Base-by-base conservation (phyloP, 306 rosid species). In the Acmispon strigosus region DNA sequence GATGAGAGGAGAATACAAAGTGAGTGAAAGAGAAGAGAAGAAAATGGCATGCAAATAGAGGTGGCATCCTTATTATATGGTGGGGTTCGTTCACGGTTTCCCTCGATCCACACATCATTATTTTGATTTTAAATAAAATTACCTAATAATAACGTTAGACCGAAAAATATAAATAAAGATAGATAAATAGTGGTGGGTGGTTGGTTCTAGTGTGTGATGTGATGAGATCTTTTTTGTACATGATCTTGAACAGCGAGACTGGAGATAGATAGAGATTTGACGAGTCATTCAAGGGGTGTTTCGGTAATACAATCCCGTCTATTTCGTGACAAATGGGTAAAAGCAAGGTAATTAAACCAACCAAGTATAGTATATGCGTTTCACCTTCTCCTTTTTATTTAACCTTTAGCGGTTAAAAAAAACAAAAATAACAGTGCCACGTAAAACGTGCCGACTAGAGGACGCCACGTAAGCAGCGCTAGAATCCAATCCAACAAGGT, bases 11-110 rank as follows among this genome's bases (percentile, higher is more conserved):
- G n/a, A 77, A 64, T 74, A 82, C 66, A 4, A 44, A 37, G 52
- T 9, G 44, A 66, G 17, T 13, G 45, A 32, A 6, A 29, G 7
- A 18, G 14, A 14, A 41, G 29, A 24, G 53, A 75, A 75, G 75
- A 43, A 51, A 78, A 58, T 70, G 60, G 84, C 82, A 79, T 86
- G 90, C 87, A 87, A 85, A 66, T 70, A 44, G 86, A 74, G 78
- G 86, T 76, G 85, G 90, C 83, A 76, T 75, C 69, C 62, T 69
- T 81, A 54, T 69, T 81, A 54, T 34, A 66, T 60, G 85, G 88
- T 79, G 93, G 86, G 87, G 85, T 86, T 89, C 84, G 83, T 85
- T 84, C 56, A 79, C 81, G 85, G 85, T 56, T 85, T 80, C 82
- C 82, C 49, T 79, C 13, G 77, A 72, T 54, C 76, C 78, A 14